Evolutionary conservation across 2,329 filamentous ascomycete genomes (phyloP), one percentile per base, ranked within the genome.

Genomic region (Celoporthe dispersa): DNA sequence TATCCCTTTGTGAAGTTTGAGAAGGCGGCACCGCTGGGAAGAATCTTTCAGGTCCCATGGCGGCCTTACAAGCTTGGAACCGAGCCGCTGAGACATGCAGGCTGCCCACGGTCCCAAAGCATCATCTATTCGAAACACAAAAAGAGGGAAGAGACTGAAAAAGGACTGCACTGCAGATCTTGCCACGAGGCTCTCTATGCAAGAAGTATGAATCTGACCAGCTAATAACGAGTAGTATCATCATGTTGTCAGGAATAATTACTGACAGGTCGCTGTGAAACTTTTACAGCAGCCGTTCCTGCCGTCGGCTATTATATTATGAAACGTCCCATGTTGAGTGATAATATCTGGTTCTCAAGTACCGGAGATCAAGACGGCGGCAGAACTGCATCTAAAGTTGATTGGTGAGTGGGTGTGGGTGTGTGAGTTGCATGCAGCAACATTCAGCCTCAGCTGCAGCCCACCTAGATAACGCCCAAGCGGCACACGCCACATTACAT

Each of bases 51-150:
- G 7, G 22, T 48, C 19, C 44, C 44, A 11, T 48, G 44, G 19
- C 44, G 44, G 44, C 22, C 9, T 48, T 48, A 48, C 44, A 48
- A 48, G 7, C 22, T 48, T 11, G 19, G 44, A n/a, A n/a, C 44
- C 44, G 44, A 60, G 31, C 31, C n/a, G 33, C 57, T n/a, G 57
- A 60, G 57, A 60, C 57, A 60, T 60, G 33, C 57, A 37, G 37
- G 19, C 8, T 57, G 53, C 14, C 28, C 7, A 55, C 28, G 28
- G 44, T 2, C 53, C 48, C 48, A 25, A 53, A 25, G 9, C 1
- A 28, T 11, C 9, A 14, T 28, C n/a, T 28, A 1, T 55, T 55
- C 25, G 14, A 6, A 16, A 12, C 51, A 55, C n/a, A 55, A 16
- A 12, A n/a, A 11, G 11, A 12, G 51, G 25, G 25, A 25, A 9